Evolutionary conservation across 139 green algal genomes (phyloP).

Genomic region (Closterium sp.): DNA sequence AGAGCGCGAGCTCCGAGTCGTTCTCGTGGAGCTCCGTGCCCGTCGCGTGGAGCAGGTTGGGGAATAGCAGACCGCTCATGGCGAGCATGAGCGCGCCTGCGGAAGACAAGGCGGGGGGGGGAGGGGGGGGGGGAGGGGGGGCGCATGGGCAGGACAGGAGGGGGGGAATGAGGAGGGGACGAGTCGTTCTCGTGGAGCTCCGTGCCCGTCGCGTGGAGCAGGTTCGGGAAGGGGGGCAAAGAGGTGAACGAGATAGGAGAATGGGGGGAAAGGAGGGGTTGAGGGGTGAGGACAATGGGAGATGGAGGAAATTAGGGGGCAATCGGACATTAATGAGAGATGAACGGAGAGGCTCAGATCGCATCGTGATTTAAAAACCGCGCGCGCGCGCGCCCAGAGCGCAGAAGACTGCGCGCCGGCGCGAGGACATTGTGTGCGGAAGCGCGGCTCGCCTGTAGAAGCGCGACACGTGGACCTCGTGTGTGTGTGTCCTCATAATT

Average conservation of each 20-base stretch:
- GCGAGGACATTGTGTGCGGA: too few species aligned
- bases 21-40: slow-evolving; percentile 55
- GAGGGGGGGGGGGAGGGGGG: not conserved
- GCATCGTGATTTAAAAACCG: too few species aligned
- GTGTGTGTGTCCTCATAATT: slow-evolving; percentile 32
- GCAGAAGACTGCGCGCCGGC: too few species aligned
- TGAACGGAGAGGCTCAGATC: too few species aligned
- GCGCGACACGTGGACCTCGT: too few species aligned
- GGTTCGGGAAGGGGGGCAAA: not conserved
- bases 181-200: slow-evolving; percentile 43
- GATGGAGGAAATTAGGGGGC: too few species aligned
- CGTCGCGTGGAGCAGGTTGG: slow-evolving; percentile 16
- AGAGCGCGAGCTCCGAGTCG: slow-evolving; percentile 40
- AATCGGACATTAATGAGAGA: too few species aligned
- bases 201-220: slow-evolving; percentile 49
- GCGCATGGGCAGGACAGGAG: not conserved
- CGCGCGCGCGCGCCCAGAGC: too few species aligned
- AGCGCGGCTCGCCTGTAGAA: too few species aligned
- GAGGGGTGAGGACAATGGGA: too few species aligned
- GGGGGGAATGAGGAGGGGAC: not conserved
- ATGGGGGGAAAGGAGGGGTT: too few species aligned
- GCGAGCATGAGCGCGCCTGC: slow-evolving; percentile 25
- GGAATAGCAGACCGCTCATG: slow-evolving; percentile 2
- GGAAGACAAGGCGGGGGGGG: too few species aligned
- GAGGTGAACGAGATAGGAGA: not conserved